Conservation (phyloP, 352 stramenopile species). For the Globisporangium iwayamae region DNA sequence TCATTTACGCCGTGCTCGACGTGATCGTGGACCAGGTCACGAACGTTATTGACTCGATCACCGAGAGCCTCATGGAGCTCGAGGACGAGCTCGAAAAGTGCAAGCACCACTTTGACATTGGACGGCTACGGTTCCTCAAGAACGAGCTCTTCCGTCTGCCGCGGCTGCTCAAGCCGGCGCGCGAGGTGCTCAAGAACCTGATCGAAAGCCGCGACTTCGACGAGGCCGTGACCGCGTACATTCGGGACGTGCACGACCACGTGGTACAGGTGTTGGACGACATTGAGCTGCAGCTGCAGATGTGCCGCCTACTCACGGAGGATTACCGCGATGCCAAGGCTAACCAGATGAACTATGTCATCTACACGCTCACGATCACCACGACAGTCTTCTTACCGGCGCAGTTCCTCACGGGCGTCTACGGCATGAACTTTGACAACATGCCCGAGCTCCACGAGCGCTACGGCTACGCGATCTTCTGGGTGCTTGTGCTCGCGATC, state of each 20-base stretch:
- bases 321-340: conserved; percentile 81
- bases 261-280: conserved; percentile 76
- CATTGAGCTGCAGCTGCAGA: conserved; percentile 79
- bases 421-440: conserved; percentile 90
- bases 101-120: conserved; percentile 76
- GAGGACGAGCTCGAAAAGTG: conserved; percentile 65
- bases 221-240: conserved; percentile 69
- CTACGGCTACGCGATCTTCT: conserved; percentile 84
- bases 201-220: conserved; percentile 84
- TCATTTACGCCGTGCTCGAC: conserved; percentile 85
- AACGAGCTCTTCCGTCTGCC: conserved; percentile 79
- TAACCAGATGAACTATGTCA: conserved; percentile 88
- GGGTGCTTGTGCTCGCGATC: conserved; percentile 69
- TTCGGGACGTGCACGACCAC: conserved; percentile 86
- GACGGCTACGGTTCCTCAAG: conserved; percentile 59
- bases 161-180: conserved; percentile 71
- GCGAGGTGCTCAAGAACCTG: conserved; percentile 81
- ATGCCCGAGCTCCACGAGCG: conserved; percentile 83
- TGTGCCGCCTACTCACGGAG: conserved; percentile 73
- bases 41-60: conserved; percentile 70
- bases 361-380: conserved; percentile 89
- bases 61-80: conserved; percentile 72
- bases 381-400: conserved; percentile 85
- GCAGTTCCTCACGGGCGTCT: conserved; percentile 88
- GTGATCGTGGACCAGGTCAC: conserved; percentile 86